These are phyloP conservation scores for Globisporangium lucens DNA, from an alignment of 352 stramenopile species.

Conservation along the genomic window DNA sequence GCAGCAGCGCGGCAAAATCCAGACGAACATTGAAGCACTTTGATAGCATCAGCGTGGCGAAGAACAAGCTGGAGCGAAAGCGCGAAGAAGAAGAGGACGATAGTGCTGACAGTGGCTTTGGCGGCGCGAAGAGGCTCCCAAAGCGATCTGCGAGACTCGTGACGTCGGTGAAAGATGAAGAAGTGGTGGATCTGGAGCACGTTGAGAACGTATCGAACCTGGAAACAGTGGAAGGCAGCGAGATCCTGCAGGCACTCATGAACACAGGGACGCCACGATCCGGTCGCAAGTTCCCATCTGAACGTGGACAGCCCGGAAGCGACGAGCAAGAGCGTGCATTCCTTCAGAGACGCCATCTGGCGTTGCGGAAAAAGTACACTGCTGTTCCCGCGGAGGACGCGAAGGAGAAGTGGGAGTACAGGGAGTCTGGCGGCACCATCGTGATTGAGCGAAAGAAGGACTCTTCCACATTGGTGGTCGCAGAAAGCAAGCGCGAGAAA, in stretches of 20 bases:
- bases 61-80: constrained; percentile 13
- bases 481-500: background rate
- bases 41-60: constrained; percentile 18
- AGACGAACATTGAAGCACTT: constrained; percentile 16
- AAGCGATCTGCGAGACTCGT: constrained; percentile 9
- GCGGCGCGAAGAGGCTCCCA: constrained; percentile 5
- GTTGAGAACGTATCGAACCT: constrained; percentile 34
- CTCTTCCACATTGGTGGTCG: background rate
- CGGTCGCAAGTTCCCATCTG: constrained; percentile 45
- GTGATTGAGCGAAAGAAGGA: constrained; percentile 21
- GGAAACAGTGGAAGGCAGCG: constrained; percentile 65
- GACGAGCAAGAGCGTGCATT: constrained; percentile 50
- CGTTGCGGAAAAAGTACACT: constrained; percentile 35
- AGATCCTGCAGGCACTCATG: constrained; percentile 54
- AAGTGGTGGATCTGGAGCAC: constrained; percentile 42
- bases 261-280: constrained; percentile 36
- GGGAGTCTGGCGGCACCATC: constrained; percentile 8
- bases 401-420: constrained; percentile 24
- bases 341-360: constrained; percentile 41
- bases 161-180: constrained; percentile 25
- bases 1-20: background rate
- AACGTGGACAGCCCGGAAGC: constrained; percentile 38
- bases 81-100: constrained; percentile 10
- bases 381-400: constrained; percentile 20
- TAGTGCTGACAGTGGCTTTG: constrained; percentile 9